Conservation (phyloP, 148 eudicot species). For the Chenopodium berlandieri region DNA sequence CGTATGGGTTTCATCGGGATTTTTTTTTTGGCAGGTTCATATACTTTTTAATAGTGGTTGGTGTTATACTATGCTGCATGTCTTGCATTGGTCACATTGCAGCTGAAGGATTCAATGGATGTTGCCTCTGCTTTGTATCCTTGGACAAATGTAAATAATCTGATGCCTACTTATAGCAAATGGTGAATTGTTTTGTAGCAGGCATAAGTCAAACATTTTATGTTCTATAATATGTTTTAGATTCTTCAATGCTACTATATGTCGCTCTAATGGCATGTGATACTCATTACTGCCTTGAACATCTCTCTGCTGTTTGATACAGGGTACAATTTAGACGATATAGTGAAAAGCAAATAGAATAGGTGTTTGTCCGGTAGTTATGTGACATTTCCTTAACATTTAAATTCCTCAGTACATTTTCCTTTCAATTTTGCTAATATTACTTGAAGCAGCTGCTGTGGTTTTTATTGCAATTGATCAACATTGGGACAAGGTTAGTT, state of each 20-base stretch:
- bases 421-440: slow-evolving; percentile 43
- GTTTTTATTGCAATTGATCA: slow-evolving; percentile 62
- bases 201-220: not conserved
- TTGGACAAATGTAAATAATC: slow-evolving; percentile 15
- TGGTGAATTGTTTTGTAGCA: not conserved
- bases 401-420: slow-evolving; percentile 47
- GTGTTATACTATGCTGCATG: slow-evolving; percentile 52
- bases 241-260: not conserved
- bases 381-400: slow-evolving; percentile 33
- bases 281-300: not conserved
- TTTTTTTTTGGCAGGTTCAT: slow-evolving; percentile 64
- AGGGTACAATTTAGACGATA: not conserved
- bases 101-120: slow-evolving; percentile 72
- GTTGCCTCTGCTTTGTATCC: slow-evolving; percentile 89
- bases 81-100: slow-evolving; percentile 78
- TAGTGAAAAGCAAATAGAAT: not conserved
- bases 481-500: slow-evolving; percentile 65
- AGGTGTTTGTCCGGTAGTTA: not conserved
- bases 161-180: slow-evolving; percentile 5
- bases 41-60: slow-evolving; percentile 61
- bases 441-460: slow-evolving; percentile 60
- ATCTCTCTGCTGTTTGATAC: no score
- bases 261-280: not conserved
- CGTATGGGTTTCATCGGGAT: not conserved
- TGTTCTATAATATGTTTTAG: not conserved